A percentile compares a stretch with the other conserved stretches of the same genome.
These are phyloP conservation scores for Borovskyia barvae DNA, from an alignment of 208 protist genomes.

Conservation along the genomic window DNA sequence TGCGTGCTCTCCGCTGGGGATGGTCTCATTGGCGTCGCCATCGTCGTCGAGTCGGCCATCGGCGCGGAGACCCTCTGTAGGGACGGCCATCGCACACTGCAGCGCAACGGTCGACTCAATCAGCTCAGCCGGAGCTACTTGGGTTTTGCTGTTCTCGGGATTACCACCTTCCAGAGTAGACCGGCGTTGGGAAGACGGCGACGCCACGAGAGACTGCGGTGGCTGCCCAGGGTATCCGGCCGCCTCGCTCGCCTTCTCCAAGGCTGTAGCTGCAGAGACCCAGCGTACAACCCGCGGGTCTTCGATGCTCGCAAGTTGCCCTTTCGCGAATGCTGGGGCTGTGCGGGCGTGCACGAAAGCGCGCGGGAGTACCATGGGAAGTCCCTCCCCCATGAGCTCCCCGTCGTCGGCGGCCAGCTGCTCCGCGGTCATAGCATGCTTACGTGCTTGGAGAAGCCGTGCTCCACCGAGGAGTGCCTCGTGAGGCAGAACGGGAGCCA, in stretches of 20 bases:
- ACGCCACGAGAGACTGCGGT: no score
- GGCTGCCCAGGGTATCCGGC: neutral
- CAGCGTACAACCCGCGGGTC: conserved; percentile 18
- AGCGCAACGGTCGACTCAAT: conserved; percentile 12
- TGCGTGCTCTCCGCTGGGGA: neutral
- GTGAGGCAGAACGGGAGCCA: conserved; percentile 71
- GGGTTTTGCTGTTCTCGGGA: no score
- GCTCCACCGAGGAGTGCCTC: conserved; percentile 65
- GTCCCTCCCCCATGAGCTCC: neutral
- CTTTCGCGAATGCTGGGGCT: conserved; percentile 58
- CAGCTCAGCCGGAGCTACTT: conserved; percentile 7
- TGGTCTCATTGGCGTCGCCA: neutral
- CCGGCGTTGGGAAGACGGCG: no score
- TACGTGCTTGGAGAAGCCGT: conserved; percentile 10
- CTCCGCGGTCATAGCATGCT: neutral
- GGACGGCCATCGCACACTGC: conserved; percentile 19
- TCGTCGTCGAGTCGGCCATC: neutral
- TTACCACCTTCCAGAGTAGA: no score
- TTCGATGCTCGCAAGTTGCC: conserved; percentile 32
- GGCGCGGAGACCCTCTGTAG: conserved; percentile 6
- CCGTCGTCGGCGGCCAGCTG: neutral
- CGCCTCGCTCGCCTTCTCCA: neutral
- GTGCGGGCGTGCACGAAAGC: conserved; percentile 39
- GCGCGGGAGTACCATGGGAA: conserved; percentile 60
- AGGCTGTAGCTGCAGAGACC: conserved; percentile 2